Evolutionary conservation across 495 filamentous ascomycete genomes (phyloP).

Genomic region (Penicillium samsonianum): DNA sequence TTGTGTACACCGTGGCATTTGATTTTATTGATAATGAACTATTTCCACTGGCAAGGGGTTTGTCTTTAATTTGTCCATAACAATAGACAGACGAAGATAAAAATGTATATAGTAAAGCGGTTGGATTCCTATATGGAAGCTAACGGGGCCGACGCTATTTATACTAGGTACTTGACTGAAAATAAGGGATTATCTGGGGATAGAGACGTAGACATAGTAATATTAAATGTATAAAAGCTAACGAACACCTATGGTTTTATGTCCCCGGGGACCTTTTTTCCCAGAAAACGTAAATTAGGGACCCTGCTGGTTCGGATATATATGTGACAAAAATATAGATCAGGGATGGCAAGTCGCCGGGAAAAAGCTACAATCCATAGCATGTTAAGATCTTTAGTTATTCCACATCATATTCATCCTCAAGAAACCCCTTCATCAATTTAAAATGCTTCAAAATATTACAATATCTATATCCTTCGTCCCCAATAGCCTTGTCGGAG

Average conservation of each 20-base stretch:
- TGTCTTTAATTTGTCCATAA: background rate
- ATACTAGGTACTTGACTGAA: background rate
- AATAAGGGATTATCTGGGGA: background rate
- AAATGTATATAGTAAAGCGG: background rate
- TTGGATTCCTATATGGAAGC: background rate
- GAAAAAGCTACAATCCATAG: background rate
- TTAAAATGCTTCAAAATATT: background rate
- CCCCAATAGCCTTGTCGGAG: background rate
- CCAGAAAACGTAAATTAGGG: background rate
- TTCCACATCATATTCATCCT: background rate
- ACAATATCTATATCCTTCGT: background rate
- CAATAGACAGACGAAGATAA: background rate
- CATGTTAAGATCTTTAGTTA: background rate
- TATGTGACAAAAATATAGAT: background rate
- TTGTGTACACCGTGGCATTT: slow-evolving; percentile 11
- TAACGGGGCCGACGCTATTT: background rate
- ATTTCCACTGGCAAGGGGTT: background rate
- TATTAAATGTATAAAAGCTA: background rate
- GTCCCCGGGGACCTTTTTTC: background rate
- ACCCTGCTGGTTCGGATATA: background rate
- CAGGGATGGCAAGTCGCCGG: background rate
- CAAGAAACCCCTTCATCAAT: background rate
- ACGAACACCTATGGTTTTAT: background rate
- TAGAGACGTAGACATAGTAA: background rate
- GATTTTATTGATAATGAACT: background rate